Base-by-base conservation (phyloP, 495 filamentous ascomycete genomes). In the Cladorrhinum samala region DNA sequence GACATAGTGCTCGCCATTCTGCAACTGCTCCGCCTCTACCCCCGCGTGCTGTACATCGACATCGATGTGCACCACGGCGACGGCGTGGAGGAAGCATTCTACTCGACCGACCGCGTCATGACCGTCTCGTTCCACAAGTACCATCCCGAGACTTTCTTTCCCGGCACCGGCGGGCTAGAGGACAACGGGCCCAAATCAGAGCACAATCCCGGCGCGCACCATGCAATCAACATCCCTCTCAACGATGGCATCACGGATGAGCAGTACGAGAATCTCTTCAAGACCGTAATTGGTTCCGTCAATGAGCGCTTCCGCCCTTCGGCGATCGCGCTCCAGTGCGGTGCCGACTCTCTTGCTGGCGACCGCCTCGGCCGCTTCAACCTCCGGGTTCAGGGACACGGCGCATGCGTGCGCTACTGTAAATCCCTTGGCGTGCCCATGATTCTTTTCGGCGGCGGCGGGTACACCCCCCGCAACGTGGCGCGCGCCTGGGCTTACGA, bases 31-130 rank as follows among this genome's bases (percentile, higher is more conserved):
- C 86, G 93, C 50, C 89, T 87, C 76, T 91, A 95, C 58, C 86
- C 91, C 60, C 83, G 93, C 53, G 93, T 98, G 7, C 80, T 98
- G 21, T 98, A 98, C 69, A 88, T 98, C 57, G 93, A 98, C 67
- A 97, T 98, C 59, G 93, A 98, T 69, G 94, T 98, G 16, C 93
- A 98, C 69, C 93, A 98, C 61, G 93, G 93, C 38, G 93, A 98
- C 66, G 93, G 93, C 54, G 93, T 98, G 19, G 93, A 98, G 68
- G 92, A 97, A 64, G 93, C 93, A 6, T 98, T 98, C 61, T 95
- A 94, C 64, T 93, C 91, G 17, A 98, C 93, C 14, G 92, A 98
- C 72, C 84, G 93, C 60, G 93, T 98, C 64, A 96, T 98, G 92
- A 97, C 94, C 0, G 85, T 91, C 37, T 95, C 90, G 14, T 97